Base-by-base conservation (phyloP, 306 rosid species). In the Cicer cuneatum region DNA sequence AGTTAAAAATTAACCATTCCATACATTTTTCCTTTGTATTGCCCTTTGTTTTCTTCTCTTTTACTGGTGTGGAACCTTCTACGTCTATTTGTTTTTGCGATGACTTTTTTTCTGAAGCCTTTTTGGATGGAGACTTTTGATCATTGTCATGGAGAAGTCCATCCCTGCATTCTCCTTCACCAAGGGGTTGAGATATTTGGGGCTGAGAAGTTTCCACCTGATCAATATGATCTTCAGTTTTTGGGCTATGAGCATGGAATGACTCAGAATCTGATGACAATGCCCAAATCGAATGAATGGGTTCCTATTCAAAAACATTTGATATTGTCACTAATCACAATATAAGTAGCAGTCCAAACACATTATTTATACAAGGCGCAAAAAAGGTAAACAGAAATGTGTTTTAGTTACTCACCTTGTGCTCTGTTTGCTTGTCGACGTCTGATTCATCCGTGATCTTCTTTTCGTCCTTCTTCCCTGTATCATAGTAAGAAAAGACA, bases 181-280 rank as follows among this genome's bases (percentile, higher is more conserved):
- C 74, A 72, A 37, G 77, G 41, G 73, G 53, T n/a, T 80, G 79
- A 46, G 86, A 73, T 54, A 54, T 62, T 74, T 79, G 67, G n/a
- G 19, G 68, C 63, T 63, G 89, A 70, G 72, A 68, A 41, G 81
- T 80, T 70, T 87, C 87, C 52, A 76, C 86, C 42, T 56, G 82
- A 66, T 86, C 51, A 58, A 66, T 45, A 12, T 35, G 47, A 46
- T 83, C 80, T 77, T 83, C 89, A 61, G 41, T 75, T 73, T 41
- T 77, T 10, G 83, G 82, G 74, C 82, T 82, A 71, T 51, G 73
- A 67, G 71, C 87, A 49, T 29, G 84, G 59, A 69, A 78, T 66
- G 80, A 79, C 84, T 92, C 98, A 1, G 94, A 92, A 72, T 90
- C 98, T 71, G 94, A 92, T 73, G 96, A 87, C 56, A 88, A 73